phyloP scores from a whole-genome alignment of 2,329 filamentous ascomycete species.

The Chaetomiaceae sp. region DNA sequence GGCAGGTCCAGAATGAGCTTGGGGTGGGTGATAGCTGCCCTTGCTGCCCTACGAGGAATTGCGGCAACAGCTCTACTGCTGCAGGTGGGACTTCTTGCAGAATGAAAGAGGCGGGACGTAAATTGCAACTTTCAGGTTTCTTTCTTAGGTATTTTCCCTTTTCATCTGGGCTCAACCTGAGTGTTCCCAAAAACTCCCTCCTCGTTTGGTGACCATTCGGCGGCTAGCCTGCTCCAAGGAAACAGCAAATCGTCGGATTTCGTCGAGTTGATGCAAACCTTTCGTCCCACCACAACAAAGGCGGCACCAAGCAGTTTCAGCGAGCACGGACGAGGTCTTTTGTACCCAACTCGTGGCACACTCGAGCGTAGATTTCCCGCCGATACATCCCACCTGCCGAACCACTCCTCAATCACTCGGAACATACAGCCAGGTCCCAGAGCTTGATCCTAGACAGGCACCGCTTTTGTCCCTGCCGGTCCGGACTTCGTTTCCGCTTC shows the following conservation, averaged over 20 bases:
- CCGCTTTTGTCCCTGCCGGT: not conserved
- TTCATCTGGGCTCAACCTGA: too few species aligned
- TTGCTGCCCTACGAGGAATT: conserved; percentile 10
- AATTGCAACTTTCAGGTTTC: not conserved
- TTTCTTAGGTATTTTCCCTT: not conserved
- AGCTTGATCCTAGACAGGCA: not conserved
- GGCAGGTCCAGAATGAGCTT: not conserved
- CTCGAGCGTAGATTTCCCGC: not conserved
- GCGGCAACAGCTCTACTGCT: not conserved
- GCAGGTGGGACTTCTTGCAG: not conserved
- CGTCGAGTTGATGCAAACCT: not conserved
- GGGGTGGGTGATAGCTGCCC: not conserved
- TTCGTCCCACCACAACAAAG: not conserved
- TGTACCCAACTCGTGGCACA: not conserved
- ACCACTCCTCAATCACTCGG: not conserved
- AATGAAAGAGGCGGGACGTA: not conserved
- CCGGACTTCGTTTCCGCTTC: not conserved
- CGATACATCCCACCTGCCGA: not conserved
- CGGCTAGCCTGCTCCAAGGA: not conserved
- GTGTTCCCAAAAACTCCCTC: not conserved
- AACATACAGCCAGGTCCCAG: not conserved
- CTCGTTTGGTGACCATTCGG: conserved; percentile 8
- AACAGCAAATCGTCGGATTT: not conserved
- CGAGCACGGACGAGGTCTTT: too few species aligned
- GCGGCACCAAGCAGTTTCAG: not conserved